These are phyloP conservation scores for Choanephora cucurbitarum DNA, from an alignment of 371 early-diverging fungal species.

Conservation along the genomic window DNA sequence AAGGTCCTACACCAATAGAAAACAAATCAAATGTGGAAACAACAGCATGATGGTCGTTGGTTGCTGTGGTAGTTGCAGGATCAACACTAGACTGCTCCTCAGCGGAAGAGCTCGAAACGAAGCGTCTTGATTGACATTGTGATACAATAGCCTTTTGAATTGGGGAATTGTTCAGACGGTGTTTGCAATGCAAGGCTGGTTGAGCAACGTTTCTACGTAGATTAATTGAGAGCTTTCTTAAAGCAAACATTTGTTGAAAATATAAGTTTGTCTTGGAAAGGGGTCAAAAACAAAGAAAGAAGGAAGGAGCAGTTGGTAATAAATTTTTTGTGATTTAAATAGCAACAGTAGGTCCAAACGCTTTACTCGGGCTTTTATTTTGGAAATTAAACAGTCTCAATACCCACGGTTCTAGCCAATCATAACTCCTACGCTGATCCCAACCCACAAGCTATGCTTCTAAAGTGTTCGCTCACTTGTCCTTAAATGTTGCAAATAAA, in stretches of 20 bases:
- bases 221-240: conserved; percentile 6
- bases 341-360: background rate
- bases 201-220: conserved; percentile 7
- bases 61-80: background rate
- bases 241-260: conserved; percentile 25
- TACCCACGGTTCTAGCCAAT: conserved; percentile 25
- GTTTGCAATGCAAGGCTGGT: conserved; percentile 3
- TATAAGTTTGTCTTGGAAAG: background rate
- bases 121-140: conserved; percentile 8
- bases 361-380: conserved; percentile 9
- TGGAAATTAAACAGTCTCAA: conserved; percentile 15
- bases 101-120: conserved; percentile 6
- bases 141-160: conserved; percentile 11
- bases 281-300: background rate
- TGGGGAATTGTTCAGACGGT: conserved; percentile 1
- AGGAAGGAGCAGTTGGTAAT: background rate
- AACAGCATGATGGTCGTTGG: conserved; percentile 76
- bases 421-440: background rate
- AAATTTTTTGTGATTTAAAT: conserved; percentile 2
- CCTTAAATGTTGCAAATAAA: no score
- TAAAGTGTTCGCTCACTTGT: background rate
- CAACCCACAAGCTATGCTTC: conserved; percentile 13
- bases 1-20: conserved; percentile 94
- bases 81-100: conserved; percentile 10
- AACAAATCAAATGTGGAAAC: conserved; percentile 95